Conservation (phyloP, 83 land plant species). For the Picea abies region DNA sequence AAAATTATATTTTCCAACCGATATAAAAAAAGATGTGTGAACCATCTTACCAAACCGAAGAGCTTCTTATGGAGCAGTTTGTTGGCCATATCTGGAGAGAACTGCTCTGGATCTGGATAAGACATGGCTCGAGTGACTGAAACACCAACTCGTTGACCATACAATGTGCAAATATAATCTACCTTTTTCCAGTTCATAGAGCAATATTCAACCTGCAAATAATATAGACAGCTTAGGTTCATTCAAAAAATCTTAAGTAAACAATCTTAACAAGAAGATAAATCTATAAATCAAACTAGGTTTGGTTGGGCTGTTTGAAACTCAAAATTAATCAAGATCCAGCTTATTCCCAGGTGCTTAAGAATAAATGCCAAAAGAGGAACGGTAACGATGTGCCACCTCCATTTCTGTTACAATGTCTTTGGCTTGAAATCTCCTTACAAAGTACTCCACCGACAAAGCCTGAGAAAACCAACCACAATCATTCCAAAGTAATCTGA, state of each 20-base stretch:
- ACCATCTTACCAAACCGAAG: conserved; percentile 45
- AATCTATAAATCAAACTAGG: neutral
- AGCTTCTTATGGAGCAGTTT: conserved; percentile 45
- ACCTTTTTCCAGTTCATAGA: conserved; percentile 49
- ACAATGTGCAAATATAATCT: conserved; percentile 55
- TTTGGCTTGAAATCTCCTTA: conserved; percentile 43
- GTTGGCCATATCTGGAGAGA: conserved; percentile 37
- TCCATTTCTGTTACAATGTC: conserved; percentile 65
- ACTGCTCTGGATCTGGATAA: conserved; percentile 42
- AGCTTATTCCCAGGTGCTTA: neutral
- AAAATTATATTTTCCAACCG: neutral
- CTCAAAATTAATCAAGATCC: neutral
- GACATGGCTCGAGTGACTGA: conserved; percentile 62
- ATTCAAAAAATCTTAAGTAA: neutral
- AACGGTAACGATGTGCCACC: conserved; percentile 11
- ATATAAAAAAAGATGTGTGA: neutral
- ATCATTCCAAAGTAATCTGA: neutral
- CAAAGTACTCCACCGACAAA: conserved; percentile 59
- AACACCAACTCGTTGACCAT: conserved; percentile 51
- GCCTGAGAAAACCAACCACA: conserved; percentile 33
- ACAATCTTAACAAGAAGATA: neutral
- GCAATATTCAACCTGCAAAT: conserved; percentile 38
- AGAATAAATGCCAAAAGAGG: neutral
- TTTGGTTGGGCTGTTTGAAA: neutral
- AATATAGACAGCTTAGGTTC: neutral